Conservation (phyloP, 768 basidiomycete species). For the Lyophyllum decastes region DNA sequence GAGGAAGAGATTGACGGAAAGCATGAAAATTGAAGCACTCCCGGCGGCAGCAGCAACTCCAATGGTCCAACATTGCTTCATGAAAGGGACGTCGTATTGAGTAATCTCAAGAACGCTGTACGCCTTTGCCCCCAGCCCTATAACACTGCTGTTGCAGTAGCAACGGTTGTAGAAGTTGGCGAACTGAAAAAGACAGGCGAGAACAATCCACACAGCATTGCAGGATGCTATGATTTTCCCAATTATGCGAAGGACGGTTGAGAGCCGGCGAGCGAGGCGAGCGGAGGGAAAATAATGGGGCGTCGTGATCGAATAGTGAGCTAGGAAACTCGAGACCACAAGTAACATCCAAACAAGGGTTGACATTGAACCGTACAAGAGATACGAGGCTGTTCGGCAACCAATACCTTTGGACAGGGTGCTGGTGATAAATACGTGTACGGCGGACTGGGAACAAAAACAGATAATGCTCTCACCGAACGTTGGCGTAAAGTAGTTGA, state of each 20-base stretch:
- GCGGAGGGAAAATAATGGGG: conserved; percentile 10
- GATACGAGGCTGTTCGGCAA: conserved; percentile 22
- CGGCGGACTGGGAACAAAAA: too few species aligned
- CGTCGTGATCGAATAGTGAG: conserved; percentile 23
- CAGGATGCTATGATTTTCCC: conserved; percentile 22
- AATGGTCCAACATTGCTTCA: conserved; percentile 9
- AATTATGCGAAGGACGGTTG: conserved; percentile 20
- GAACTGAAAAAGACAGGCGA: conserved; percentile 28
- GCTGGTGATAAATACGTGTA: background rate
- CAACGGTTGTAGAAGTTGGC: conserved; percentile 24
- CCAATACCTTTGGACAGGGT: conserved; percentile 16
- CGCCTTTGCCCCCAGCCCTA: conserved; percentile 15
- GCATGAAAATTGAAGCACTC: conserved; percentile 1
- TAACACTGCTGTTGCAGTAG: conserved; percentile 27
- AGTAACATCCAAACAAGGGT: conserved; percentile 25
- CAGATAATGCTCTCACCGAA: conserved; percentile 13
- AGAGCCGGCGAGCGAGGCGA: conserved; percentile 16
- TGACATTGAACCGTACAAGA: conserved; percentile 23
- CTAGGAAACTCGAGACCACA: conserved; percentile 22
- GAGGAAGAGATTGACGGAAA: conserved; percentile 6
- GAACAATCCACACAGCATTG: conserved; percentile 26
- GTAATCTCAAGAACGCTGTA: conserved; percentile 24
- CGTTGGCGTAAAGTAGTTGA: conserved; percentile 23
- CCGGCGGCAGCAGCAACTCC: conserved; percentile 9
- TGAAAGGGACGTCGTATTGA: conserved; percentile 8